Base-by-base conservation (phyloP, 2,329 filamentous ascomycete species). In the Aspergillus tubingensis region DNA sequence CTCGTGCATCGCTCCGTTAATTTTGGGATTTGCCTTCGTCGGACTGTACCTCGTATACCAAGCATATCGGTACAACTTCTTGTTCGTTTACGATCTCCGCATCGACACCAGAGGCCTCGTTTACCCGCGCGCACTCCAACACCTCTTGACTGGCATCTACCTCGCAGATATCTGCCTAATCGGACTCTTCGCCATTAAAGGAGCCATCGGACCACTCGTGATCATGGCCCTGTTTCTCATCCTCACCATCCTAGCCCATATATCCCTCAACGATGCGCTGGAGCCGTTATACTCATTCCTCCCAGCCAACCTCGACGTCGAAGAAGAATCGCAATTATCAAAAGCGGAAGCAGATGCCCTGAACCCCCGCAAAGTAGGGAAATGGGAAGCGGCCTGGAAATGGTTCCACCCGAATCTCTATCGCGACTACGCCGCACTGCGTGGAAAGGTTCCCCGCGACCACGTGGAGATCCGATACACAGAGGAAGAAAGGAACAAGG, bases 21-120 rank as follows among this genome's bases (percentile, higher is more conserved):
- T 96, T 57, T 82, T 96, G 19, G 85, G 88, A 7, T 96, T 96
- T 70, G 91, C 91, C 5, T 88, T 89, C 0, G 80, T 91, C 15
- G 92, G 91, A 25, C 85, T 97, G 63, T 86, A 83, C 39, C 81
- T 95, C 39, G 92, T 96, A 72, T 96, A 96, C 73, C 80, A 94
- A 57, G 91, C 92, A 39, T 96, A 92, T 82, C 86, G 91, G 38
- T 96, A 97, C 81, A 96, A 96, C 71, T 81, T 96, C 55, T 83
- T 97, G 54, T 97, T 91, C 75, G 92, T 96, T 5, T 89, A 89
- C 58, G 89, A 95, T 72, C 87, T 90, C 13, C 80, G 86, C 60
- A 86, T 96, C 71, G 92, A 97, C 72, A 96, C 91, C 47, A 92
- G 95, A 70, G 93, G 94, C 2, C 84, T 96, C 2, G 90, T 94